phyloP scores from a whole-genome alignment of 768 basidiomycete genomes.

The Leccinum boreale region DNA sequence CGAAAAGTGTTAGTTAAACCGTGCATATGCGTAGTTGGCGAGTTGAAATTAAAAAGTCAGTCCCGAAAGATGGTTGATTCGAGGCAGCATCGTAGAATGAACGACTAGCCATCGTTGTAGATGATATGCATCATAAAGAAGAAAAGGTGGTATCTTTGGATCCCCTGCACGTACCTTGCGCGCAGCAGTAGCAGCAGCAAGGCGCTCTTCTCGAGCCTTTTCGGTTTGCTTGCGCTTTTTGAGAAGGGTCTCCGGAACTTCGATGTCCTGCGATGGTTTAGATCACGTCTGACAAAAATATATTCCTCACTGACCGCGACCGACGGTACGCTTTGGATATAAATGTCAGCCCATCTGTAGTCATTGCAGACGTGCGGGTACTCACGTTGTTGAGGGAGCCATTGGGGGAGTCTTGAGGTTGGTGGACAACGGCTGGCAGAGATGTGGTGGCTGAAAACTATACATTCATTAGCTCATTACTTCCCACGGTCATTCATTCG shows the following conservation, averaged over 20 bases:
- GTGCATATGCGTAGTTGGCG: constrained; percentile 2
- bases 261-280: constrained; percentile 60
- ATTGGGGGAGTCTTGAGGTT: constrained; percentile 40
- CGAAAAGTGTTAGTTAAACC: constrained; percentile 6
- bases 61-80: constrained; percentile 87
- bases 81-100: constrained; percentile 64
- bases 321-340: constrained; percentile 39
- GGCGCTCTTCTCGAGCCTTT: constrained; percentile 92
- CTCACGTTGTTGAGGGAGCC: constrained; percentile 54
- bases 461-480: constrained; percentile 31
- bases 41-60: constrained; percentile 38
- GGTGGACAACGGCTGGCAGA: constrained; percentile 14
- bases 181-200: constrained; percentile 77
- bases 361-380: constrained; percentile 14
- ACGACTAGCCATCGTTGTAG: constrained; percentile 70
- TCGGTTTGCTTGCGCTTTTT: constrained; percentile 99
- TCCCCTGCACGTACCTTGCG: constrained; percentile 68
- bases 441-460: constrained; percentile 38
- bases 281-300: constrained; percentile 2
- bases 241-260: constrained; percentile 99
- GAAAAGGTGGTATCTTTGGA: constrained; percentile 12
- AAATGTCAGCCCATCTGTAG: not conserved
- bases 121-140: constrained; percentile 75
- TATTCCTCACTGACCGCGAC: constrained; percentile 38
- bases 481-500: constrained; percentile 20